These are phyloP conservation scores for Pseudonitzschia delicatissima DNA, from an alignment of 108 stramenopile genomes.

Conservation along the genomic window DNA sequence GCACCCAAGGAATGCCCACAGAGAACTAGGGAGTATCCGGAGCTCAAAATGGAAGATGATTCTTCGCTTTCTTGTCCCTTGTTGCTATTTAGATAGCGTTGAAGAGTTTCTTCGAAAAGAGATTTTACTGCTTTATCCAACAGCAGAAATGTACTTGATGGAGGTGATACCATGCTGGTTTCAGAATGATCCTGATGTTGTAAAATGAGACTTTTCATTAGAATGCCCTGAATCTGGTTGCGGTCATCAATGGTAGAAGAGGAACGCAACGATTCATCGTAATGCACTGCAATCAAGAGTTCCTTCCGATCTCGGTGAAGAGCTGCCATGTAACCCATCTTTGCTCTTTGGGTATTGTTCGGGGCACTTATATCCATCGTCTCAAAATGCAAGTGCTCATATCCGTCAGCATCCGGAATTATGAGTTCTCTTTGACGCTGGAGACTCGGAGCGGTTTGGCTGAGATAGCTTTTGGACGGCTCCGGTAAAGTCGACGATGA, in stretches of 20 bases:
- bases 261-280: constrained; percentile 37
- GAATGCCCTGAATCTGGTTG: not conserved
- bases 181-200: not conserved
- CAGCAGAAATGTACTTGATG: not conserved
- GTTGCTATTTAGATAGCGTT: no score
- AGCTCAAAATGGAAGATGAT: constrained; percentile 26
- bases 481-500: not conserved
- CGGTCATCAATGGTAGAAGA: not conserved
- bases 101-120: constrained; percentile 29
- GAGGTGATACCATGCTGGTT: no score
- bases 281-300: constrained; percentile 30
- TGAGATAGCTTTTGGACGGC: not conserved
- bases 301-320: constrained; percentile 24
- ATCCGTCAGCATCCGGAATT: not conserved
- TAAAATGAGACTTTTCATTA: constrained; percentile 33
- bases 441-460: not conserved
- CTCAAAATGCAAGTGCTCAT: not conserved
- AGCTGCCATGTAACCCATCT: constrained; percentile 35
- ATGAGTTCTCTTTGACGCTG: no score
- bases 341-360: no score
- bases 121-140: constrained; percentile 23
- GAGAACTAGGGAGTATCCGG: constrained; percentile 34
- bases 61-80: constrained; percentile 26
- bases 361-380: no score
- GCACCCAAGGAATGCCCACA: constrained; percentile 52